Percentiles rank a stretch among this genome's conserved stretches.
Evolutionary conservation across 306 rosid species (phyloP).

Genomic region (Cicer chorassanicum): DNA sequence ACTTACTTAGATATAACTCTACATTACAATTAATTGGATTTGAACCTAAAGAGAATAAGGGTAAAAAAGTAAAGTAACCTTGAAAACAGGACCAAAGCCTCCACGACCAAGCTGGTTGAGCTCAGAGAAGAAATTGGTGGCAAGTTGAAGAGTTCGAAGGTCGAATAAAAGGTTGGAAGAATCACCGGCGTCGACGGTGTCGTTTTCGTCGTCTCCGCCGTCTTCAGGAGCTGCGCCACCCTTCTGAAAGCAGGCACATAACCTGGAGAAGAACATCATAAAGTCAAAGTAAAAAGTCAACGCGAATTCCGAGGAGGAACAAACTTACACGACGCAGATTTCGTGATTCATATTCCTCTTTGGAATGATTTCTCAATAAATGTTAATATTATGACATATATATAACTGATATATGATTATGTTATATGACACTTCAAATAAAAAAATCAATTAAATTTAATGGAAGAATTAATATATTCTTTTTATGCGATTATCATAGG

Average conservation of each 20-base stretch:
- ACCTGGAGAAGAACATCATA: slow-evolving; percentile 49
- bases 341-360: too few relatives aligned
- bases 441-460: too few relatives aligned
- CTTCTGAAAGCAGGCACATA: slow-evolving; percentile 53
- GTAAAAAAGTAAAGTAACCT: slow-evolving; percentile 49
- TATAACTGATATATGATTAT: too few relatives aligned
- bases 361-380: too few relatives aligned
- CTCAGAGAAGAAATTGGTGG: slow-evolving; percentile 77
- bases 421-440: too few relatives aligned
- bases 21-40: too few relatives aligned
- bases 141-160: slow-evolving; percentile 67
- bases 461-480: too few relatives aligned
- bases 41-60: neutral
- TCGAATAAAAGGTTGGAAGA: slow-evolving; percentile 58
- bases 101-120: slow-evolving; percentile 85
- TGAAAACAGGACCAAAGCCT: slow-evolving; percentile 92
- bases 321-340: too few relatives aligned
- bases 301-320: neutral
- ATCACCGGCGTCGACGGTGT: slow-evolving; percentile 41
- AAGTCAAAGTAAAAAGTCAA: neutral
- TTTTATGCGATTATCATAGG: too few relatives aligned
- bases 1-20: too few relatives aligned
- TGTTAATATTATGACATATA: too few relatives aligned
- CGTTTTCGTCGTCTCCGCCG: slow-evolving; percentile 3
- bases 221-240: slow-evolving; percentile 15